Percentiles rank a stretch among this genome's conserved stretches.
Conservation (phyloP, 345 rosid species). For the Salix arbutifolia region DNA sequence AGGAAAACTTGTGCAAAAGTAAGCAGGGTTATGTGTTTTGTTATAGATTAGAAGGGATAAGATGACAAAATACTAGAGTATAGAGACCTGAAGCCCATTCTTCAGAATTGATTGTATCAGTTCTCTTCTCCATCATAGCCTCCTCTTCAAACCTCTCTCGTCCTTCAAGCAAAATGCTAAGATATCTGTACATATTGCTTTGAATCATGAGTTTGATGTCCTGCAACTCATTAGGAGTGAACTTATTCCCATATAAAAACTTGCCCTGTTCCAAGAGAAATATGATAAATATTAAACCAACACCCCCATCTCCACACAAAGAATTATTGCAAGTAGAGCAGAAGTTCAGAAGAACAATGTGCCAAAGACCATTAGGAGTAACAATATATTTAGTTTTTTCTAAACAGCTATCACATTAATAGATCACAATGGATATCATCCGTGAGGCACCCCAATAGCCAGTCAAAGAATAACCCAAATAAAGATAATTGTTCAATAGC, state of each 20-base stretch:
- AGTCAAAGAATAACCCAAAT: neutral
- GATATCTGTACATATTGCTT: constrained; percentile 60
- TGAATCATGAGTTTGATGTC: constrained; percentile 61
- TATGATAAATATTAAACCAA: neutral
- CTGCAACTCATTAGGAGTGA: constrained; percentile 51
- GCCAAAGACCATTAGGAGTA: neutral
- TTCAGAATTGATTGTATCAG: constrained; percentile 15
- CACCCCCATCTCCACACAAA: neutral
- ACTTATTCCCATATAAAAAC: constrained; percentile 48
- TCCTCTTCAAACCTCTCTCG: constrained; percentile 62
- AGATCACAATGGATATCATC: neutral
- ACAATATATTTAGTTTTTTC: neutral
- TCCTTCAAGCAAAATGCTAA: constrained; percentile 62
- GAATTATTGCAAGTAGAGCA: neutral
- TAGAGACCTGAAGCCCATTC: constrained; percentile 38
- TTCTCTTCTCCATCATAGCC: constrained; percentile 21
- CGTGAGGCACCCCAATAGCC: neutral
- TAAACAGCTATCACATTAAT: neutral
- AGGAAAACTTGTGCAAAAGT: neutral
- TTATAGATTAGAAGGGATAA: neutral
- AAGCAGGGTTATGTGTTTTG: neutral
- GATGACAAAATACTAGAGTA: neutral
- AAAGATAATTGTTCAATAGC: neutral
- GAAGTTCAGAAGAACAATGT: neutral
- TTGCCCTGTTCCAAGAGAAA: constrained; percentile 36